phyloP scores from a whole-genome alignment of 805 yeast genomes.

The Metschnikowia vanudenii region DNA sequence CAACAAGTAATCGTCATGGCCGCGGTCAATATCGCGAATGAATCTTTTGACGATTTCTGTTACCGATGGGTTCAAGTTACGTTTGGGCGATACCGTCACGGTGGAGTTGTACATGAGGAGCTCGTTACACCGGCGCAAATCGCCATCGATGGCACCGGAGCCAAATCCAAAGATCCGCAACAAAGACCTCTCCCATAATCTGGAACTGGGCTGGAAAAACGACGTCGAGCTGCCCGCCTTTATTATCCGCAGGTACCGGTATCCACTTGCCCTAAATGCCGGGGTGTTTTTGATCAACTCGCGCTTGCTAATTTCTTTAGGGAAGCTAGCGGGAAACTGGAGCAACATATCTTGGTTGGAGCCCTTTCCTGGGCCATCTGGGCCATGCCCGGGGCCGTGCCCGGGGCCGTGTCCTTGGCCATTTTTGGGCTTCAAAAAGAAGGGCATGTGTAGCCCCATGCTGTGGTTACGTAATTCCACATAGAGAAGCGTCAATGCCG shows the following conservation, averaged over 20 bases:
- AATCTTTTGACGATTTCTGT: constrained; percentile 1
- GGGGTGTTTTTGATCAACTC: constrained; percentile 1
- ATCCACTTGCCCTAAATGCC: constrained; percentile 6
- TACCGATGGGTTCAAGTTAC: constrained; percentile 2
- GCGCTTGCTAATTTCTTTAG: constrained; percentile 1
- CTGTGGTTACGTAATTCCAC: constrained; percentile 6
- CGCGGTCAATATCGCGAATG: constrained; percentile 11
- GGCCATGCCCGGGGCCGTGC: neutral
- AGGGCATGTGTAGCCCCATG: constrained; percentile 8
- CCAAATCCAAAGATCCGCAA: constrained; percentile 6
- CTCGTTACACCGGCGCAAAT: constrained; percentile 7
- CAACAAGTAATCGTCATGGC: constrained; percentile 9
- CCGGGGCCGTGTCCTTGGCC: neutral
- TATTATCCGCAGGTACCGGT: constrained; percentile 2
- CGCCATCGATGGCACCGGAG: neutral
- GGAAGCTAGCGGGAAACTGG: constrained; percentile 10
- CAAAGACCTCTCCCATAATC: neutral
- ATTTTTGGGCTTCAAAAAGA: neutral
- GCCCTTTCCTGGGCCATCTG: too few relatives aligned
- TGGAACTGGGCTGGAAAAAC: neutral
- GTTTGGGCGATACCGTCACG: constrained; percentile 7
- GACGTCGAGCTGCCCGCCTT: neutral
- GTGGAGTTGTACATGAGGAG: constrained; percentile 4
- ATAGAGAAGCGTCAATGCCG: constrained; percentile 1
- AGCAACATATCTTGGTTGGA: constrained; percentile 1